phyloP scores from a whole-genome alignment of 1,139 yeast species.

The Citeromyces hawaiiensis region DNA sequence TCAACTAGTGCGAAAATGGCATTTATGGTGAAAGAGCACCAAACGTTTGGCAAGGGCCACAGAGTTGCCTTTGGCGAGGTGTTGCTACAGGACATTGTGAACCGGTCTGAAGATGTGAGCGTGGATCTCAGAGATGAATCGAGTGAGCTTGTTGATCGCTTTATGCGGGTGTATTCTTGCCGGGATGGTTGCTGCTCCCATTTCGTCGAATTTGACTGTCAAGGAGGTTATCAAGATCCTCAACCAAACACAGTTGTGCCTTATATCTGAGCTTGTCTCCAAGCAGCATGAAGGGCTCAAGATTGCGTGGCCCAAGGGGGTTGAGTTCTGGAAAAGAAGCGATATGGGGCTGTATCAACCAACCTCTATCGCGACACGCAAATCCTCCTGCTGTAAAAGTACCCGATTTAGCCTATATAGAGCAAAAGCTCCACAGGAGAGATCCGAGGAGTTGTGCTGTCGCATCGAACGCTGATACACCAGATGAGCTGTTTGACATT shows the following conservation, averaged over 20 bases:
- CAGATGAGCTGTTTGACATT: slow-evolving; percentile 73
- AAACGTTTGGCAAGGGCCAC: slow-evolving; percentile 58
- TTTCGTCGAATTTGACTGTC: slow-evolving; percentile 54
- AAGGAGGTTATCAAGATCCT: slow-evolving; percentile 63
- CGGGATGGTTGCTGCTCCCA: slow-evolving; percentile 90
- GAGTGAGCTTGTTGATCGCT: slow-evolving; percentile 29
- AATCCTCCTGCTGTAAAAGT: slow-evolving; percentile 56
- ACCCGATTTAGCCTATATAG: slow-evolving; percentile 84
- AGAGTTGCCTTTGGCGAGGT: slow-evolving; percentile 46
- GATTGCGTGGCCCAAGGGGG: slow-evolving; percentile 35
- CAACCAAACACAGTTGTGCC: slow-evolving; percentile 58
- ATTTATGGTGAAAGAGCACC: slow-evolving; percentile 53
- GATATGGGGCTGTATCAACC: slow-evolving; percentile 74
- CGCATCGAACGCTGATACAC: slow-evolving; percentile 77
- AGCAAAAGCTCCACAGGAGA: slow-evolving; percentile 89
- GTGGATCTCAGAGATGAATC: slow-evolving; percentile 12
- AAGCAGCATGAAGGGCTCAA: slow-evolving; percentile 47
- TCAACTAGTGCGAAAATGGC: slow-evolving; percentile 43
- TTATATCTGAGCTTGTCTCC: slow-evolving; percentile 69
- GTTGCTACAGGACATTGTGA: slow-evolving; percentile 21
- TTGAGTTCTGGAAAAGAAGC: slow-evolving; percentile 73
- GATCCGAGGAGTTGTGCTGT: slow-evolving; percentile 82
- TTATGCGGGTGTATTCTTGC: slow-evolving; percentile 87
- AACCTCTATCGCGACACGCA: slow-evolving; percentile 40
- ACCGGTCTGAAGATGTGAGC: slow-evolving; percentile 11